Base-by-base conservation (phyloP, 306 rosid species). In the Cucumis sativus region DNA sequence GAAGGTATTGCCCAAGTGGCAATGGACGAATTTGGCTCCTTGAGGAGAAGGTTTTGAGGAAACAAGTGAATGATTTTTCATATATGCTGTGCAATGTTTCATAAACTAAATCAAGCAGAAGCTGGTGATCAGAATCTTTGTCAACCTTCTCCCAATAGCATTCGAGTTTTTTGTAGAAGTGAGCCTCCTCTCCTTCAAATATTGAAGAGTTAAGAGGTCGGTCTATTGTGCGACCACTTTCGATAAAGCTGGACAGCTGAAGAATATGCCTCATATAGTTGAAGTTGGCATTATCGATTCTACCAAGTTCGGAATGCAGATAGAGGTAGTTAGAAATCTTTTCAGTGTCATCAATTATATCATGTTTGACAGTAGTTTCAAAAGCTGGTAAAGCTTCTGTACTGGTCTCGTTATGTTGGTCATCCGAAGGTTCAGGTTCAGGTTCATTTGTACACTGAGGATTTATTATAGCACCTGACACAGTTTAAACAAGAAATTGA, bases 21-120 rank as follows among this genome's bases (percentile, higher is more conserved):
- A 81, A 83, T 63, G 92, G 85, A 76, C 58, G 89, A 60, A 85
- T 87, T 21, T 20, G 75, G 75, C 71, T 55, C 45, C 82, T 87
- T 81, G 81, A 83, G 80, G 85, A 79, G 83, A 89, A 84, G 12
- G 88, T 81, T 65, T 59, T 85, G 14, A 95, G 96, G 76, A 91
- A 96, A 81, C 81, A 84, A 61, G 84, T 80, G 69, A 87, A 85
- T 12, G 93, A 91, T 18, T 52, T 88, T 58, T 88, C 98, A 64
- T 75, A 63, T 18, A 92, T 77, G 60, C 85, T 88, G 30, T 83
- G 80, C 14, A 92, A 83, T 47, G 84, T 84, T 75, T 89, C 96
- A 4, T 91, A 88, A 47, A 92, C 88, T 64, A 89, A 81, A 86
- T 91, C 84, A 21, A 89, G 91, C 7, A 92, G 84, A 79, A 91